Percentiles rank a stretch among this genome's conserved stretches.
Conservation (phyloP, 140 eudicot genomes). For the Stevia rebaudiana region DNA sequence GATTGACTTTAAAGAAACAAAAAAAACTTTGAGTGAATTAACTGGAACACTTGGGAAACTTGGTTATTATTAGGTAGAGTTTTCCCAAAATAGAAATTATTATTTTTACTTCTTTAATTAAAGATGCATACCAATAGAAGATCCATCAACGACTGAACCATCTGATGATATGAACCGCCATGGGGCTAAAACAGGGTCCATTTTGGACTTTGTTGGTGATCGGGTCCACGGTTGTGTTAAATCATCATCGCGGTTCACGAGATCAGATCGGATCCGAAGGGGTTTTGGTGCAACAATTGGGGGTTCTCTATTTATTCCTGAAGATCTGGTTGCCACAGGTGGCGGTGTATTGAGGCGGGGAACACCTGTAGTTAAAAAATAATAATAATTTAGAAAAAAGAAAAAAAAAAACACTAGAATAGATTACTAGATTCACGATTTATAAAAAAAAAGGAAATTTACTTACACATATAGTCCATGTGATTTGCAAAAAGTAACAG, state of each 20-base stretch:
- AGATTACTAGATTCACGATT: slow-evolving; percentile 1
- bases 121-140: slow-evolving; percentile 45
- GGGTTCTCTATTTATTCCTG: slow-evolving; percentile 38
- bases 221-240: slow-evolving; percentile 97
- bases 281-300: slow-evolving; percentile 78
- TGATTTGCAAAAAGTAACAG: too few species aligned
- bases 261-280: slow-evolving; percentile 70
- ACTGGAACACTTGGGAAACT: too few species aligned
- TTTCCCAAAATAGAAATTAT: background rate
- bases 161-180: slow-evolving; percentile 76
- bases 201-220: slow-evolving; percentile 91
- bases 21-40: too few species aligned
- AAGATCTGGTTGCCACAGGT: slow-evolving; percentile 44
- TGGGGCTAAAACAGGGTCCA: slow-evolving; percentile 86
- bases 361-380: slow-evolving; percentile 53
- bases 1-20: too few species aligned
- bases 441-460: too few species aligned
- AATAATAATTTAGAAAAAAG: too few species aligned
- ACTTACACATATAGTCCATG: too few species aligned
- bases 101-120: slow-evolving; percentile 6
- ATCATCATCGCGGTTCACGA: slow-evolving; percentile 76
- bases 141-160: slow-evolving; percentile 44
- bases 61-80: too few species aligned
- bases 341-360: slow-evolving; percentile 99
- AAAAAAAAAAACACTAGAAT: background rate